phyloP scores from a whole-genome alignment of 176 grass and related monocot genomes.

The Carex pumila region DNA sequence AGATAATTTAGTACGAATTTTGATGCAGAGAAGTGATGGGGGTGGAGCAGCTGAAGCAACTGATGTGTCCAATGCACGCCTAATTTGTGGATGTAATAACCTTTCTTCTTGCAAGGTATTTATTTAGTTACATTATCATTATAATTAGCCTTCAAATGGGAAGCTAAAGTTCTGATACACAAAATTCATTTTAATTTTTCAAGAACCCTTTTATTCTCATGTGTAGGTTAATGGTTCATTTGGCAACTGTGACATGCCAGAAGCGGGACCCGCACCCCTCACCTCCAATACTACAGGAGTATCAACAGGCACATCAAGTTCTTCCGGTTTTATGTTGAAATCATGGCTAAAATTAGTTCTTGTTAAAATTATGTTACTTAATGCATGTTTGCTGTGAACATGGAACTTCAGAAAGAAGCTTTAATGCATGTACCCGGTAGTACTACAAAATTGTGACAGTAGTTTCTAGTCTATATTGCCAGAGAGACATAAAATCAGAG shows the following conservation, averaged over 20 bases:
- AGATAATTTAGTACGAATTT: not conserved
- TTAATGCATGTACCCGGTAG: conserved; percentile 5
- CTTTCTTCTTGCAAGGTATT: conserved; percentile 57
- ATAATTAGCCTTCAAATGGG: not conserved
- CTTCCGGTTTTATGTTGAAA: conserved; percentile 1
- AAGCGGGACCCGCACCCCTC: not conserved
- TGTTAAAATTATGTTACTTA: not conserved
- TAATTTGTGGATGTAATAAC: conserved; percentile 57
- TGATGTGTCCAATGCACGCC: conserved; percentile 57
- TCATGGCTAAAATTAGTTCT: not conserved
- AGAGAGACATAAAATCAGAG: not conserved
- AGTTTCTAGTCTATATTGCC: not conserved
- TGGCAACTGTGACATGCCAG: not conserved
- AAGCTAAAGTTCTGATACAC: not conserved
- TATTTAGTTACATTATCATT: conserved; percentile 20
- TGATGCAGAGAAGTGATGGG: conserved; percentile 57
- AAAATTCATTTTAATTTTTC: not conserved
- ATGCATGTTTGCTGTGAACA: not conserved
- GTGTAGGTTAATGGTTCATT: conserved; percentile 21
- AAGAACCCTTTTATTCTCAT: not conserved
- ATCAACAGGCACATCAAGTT: not conserved
- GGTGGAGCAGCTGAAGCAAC: conserved; percentile 61
- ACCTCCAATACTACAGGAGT: not conserved
- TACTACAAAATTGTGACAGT: not conserved
- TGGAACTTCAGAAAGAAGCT: not conserved